phyloP scores from a whole-genome alignment of 805 yeast genomes.

The Kluyveromyces siamensis region DNA sequence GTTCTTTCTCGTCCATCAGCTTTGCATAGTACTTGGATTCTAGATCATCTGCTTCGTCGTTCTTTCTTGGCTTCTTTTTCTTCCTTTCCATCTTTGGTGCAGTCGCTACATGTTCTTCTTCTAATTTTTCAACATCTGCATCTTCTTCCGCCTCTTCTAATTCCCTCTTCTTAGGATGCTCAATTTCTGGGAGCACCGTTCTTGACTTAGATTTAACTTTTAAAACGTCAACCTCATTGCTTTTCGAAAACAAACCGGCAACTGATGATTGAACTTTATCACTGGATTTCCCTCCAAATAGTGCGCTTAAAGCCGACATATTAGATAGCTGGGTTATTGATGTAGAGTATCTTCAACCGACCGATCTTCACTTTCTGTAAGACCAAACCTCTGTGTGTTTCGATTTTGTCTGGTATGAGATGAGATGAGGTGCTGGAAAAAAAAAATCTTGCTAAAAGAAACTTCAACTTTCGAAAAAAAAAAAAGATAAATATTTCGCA shows the following conservation, averaged over 20 bases:
- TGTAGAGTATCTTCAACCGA: too few relatives aligned
- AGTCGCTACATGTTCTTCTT: conserved; percentile 15
- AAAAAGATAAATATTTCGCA: background rate
- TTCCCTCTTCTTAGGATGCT: conserved; percentile 10
- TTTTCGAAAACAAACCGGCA: conserved; percentile 30
- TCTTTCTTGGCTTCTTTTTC: conserved; percentile 13
- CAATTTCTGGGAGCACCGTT: conserved; percentile 12
- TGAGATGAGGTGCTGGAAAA: conserved; percentile 11
- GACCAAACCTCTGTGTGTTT: too few relatives aligned
- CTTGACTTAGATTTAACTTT: conserved; percentile 13
- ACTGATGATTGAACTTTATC: conserved; percentile 27
- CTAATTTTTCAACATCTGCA: background rate
- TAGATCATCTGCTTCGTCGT: conserved; percentile 27
- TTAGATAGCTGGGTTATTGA: conserved; percentile 3
- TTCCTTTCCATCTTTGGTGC: conserved; percentile 16
- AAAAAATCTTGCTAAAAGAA: background rate
- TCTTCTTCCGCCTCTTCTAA: conserved; percentile 5
- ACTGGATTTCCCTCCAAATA: conserved; percentile 27
- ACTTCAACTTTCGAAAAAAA: too few relatives aligned
- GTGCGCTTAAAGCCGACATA: conserved; percentile 26
- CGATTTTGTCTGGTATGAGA: too few relatives aligned
- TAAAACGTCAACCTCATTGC: conserved; percentile 38
- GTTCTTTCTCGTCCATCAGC: conserved; percentile 31
- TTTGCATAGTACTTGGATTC: conserved; percentile 48
- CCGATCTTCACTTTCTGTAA: too few relatives aligned